Evolutionary conservation across 192 early-diverging fungal species (phyloP).

Genomic region (Rhizophagus clarus): DNA sequence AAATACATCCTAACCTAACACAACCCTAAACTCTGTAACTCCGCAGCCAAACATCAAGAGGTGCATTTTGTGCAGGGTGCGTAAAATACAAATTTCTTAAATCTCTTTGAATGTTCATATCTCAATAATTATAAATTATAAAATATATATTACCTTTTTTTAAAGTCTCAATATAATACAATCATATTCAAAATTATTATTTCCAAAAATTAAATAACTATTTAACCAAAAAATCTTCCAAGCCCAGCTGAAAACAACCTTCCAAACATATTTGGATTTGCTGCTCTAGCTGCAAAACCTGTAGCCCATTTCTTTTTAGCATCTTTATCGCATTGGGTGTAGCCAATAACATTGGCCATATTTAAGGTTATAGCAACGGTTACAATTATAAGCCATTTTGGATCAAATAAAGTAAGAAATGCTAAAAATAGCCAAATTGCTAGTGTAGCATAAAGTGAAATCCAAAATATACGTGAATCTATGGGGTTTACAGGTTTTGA

Average conservation of each 20-base stretch:
- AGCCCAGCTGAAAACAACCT: slow-evolving; percentile 24
- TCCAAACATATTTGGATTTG: slow-evolving; percentile 12
- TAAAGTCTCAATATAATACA: too few relatives aligned
- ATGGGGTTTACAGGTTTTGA: slow-evolving; percentile 73
- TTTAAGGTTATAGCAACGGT: slow-evolving; percentile 85
- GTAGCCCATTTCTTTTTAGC: slow-evolving; percentile 75
- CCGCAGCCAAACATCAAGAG: too few relatives aligned
- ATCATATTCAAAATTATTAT: too few relatives aligned
- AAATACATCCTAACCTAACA: too few relatives aligned
- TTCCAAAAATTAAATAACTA: background rate
- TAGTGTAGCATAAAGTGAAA: slow-evolving; percentile 82
- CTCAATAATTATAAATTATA: too few relatives aligned
- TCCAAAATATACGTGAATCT: slow-evolving; percentile 96
- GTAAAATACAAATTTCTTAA: too few relatives aligned
- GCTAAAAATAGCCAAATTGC: slow-evolving; percentile 83
- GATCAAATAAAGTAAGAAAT: slow-evolving; percentile 71
- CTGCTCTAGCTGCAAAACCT: slow-evolving; percentile 51
- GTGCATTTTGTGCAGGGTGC: too few relatives aligned
- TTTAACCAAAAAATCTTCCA: slow-evolving; percentile 28
- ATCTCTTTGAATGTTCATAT: too few relatives aligned
- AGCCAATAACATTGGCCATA: slow-evolving; percentile 92
- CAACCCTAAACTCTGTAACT: too few relatives aligned
- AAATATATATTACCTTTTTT: too few relatives aligned
- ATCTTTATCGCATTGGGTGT: slow-evolving; percentile 95
- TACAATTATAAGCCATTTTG: slow-evolving; percentile 85